Evolutionary conservation across 495 filamentous ascomycete species (phyloP).

Genomic region (Choiromyces venosus): DNA sequence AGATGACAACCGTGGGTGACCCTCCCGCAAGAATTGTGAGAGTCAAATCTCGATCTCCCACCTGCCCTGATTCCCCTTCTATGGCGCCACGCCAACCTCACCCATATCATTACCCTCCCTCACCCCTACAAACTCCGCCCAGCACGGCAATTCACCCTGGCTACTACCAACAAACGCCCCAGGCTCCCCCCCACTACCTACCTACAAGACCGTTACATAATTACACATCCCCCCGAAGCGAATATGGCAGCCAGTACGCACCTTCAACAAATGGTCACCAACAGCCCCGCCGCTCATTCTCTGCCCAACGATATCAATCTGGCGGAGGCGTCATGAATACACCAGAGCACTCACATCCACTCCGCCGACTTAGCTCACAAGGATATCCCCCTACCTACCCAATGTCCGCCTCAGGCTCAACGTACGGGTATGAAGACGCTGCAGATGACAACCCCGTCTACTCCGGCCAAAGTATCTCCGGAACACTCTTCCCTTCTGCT

Average conservation of each 20-base stretch:
- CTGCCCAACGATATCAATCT: slow-evolving; percentile 28
- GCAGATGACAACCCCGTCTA: slow-evolving; percentile 34
- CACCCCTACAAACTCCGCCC: slow-evolving; percentile 26
- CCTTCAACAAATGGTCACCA: slow-evolving; percentile 31
- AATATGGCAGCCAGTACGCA: slow-evolving; percentile 34
- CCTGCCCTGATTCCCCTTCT: slow-evolving; percentile 21
- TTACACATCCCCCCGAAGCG: slow-evolving; percentile 23
- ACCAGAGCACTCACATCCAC: not conserved
- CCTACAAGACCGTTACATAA: slow-evolving; percentile 29
- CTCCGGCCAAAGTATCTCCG: slow-evolving; percentile 9
- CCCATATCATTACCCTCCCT: slow-evolving; percentile 31
- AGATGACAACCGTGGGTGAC: not conserved
- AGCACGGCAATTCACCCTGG: slow-evolving; percentile 25
- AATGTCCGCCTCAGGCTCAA: slow-evolving; percentile 24
- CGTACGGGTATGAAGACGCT: slow-evolving; percentile 31
- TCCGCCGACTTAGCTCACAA: slow-evolving; percentile 30
- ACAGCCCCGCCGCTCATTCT: slow-evolving; percentile 26
- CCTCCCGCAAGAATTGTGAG: not conserved
- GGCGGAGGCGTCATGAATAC: slow-evolving; percentile 19
- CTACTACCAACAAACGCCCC: slow-evolving; percentile 29
- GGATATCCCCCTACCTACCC: slow-evolving; percentile 27
- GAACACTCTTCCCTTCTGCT: slow-evolving; percentile 26
- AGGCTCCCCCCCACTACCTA: slow-evolving; percentile 27
- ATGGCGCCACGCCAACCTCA: slow-evolving; percentile 17
- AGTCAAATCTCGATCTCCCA: slow-evolving; percentile 23